Base-by-base conservation (phyloP, 2,329 filamentous ascomycete genomes). In the Aspergillus aculeatus region DNA sequence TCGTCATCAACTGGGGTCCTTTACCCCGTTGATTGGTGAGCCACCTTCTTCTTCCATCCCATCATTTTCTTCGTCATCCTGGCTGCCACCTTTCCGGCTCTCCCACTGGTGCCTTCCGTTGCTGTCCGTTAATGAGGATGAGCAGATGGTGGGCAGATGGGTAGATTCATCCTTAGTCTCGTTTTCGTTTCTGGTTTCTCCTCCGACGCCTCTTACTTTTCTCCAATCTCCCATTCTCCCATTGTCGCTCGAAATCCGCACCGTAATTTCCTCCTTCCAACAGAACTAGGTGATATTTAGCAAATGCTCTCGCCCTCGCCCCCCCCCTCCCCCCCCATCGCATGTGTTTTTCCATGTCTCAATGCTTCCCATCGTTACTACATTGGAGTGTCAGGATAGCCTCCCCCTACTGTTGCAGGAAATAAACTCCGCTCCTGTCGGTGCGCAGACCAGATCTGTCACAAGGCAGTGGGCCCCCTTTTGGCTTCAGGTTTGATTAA, bases 401-500 rank as follows among this genome's bases (percentile, higher is more conserved):
- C 48, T 23, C 19, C 47, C 21, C 47, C 47, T 23, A 12, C 47
- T 6, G 47, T 19, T n/a, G 47, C 47, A 26, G 53, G 48, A 56
- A 50, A 56, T 56, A 56, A 29, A 50, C 47, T 50, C 54, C 47
- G 54, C 35, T 32, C 16, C 6, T 16, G 21, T 23, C 16, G n/a
- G 23, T 14, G 44, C 19, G 38, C 38, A 56, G 48, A 24, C 58
- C 57, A 57, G 59, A 66, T 61, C 62, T 66, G 62, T 65, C 57
- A 64, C 49, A 62, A 61, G 57, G 59, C 51, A 57, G 58, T 64
- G 69, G 65, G 58, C 63, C 59, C 38, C 54, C 49, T 48, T 38
- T 24, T 48, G 23, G 41, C 62, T 65, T 67, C 74, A 73, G 71
- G 73, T 75, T 75, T 75, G 61, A 75, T 75, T 73, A 75, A 74